Percentiles rank a stretch among this genome's conserved stretches.
Evolutionary conservation across 2,329 filamentous ascomycete species (phyloP).

Genomic region (Exophiala alcalophila): DNA sequence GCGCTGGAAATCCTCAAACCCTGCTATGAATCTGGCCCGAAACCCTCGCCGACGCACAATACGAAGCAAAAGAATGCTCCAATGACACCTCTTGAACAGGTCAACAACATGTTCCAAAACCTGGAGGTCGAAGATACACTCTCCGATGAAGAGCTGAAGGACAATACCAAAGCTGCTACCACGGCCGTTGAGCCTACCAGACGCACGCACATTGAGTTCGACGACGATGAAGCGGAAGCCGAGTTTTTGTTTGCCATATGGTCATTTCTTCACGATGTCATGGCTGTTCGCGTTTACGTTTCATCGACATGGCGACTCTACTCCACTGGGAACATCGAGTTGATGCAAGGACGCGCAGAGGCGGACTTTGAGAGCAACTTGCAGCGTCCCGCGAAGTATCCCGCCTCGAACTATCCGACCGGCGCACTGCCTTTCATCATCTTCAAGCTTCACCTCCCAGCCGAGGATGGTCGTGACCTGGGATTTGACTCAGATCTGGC

Average conservation of each 20-base stretch:
- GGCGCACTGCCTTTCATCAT: conserved; percentile 11
- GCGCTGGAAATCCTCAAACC: conserved; percentile 5
- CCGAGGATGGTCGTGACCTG: background rate
- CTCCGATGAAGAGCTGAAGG: conserved; percentile 4
- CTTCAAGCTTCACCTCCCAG: conserved; percentile 7
- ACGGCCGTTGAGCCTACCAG: background rate
- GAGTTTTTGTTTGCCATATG: conserved; percentile 8
- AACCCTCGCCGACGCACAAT: background rate
- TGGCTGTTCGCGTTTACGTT: conserved; percentile 3
- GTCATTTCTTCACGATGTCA: conserved; percentile 7
- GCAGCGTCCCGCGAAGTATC: conserved; percentile 7
- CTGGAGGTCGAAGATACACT: conserved; percentile 4
- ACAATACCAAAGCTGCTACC: background rate
- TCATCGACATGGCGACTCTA: conserved; percentile 4
- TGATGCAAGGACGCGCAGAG: conserved; percentile 10
- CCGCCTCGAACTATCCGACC: conserved; percentile 6
- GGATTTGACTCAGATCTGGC: background rate
- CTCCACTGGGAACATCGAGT: conserved; percentile 1
- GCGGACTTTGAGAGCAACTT: conserved; percentile 8
- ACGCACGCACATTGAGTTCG: conserved; percentile 6
- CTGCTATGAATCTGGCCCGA: background rate
- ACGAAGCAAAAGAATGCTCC: background rate
- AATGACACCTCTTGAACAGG: background rate
- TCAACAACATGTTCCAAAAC: conserved; percentile 9
- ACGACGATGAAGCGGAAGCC: conserved; percentile 5